A percentile compares a stretch with the other conserved stretches of the same genome.
Conservation (phyloP, 805 yeast genomes). For the Yamadazyma scolyti region DNA sequence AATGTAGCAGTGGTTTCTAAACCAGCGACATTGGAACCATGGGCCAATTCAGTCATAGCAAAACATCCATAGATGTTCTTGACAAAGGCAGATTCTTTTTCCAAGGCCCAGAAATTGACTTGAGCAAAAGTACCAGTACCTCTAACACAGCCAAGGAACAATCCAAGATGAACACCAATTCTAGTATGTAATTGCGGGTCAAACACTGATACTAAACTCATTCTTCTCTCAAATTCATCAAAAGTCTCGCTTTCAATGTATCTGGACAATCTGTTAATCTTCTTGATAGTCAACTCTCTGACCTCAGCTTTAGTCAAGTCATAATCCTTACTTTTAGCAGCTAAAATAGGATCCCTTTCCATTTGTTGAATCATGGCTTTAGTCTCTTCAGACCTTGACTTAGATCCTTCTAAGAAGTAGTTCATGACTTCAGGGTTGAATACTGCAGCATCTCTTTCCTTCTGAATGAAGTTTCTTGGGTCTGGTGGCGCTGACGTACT, state of each 20-base stretch:
- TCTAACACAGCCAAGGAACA: constrained; percentile 74
- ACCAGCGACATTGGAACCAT: constrained; percentile 57
- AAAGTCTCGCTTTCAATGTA: constrained; percentile 53
- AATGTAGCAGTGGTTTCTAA: constrained; percentile 53
- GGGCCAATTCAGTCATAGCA: constrained; percentile 65
- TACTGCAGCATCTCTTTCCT: constrained; percentile 29
- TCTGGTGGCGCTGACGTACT: constrained; percentile 24
- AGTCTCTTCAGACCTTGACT: constrained; percentile 42
- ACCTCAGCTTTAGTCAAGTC: constrained; percentile 55
- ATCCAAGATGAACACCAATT: constrained; percentile 83
- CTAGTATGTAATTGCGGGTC: constrained; percentile 88
- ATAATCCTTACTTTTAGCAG: constrained; percentile 51
- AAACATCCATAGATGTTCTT: constrained; percentile 62
- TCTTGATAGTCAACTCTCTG: constrained; percentile 56
- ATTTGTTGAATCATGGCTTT: constrained; percentile 52
- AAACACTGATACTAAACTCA: constrained; percentile 55
- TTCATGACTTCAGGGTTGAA: constrained; percentile 38
- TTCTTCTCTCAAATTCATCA: constrained; percentile 55
- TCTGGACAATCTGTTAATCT: constrained; percentile 57
- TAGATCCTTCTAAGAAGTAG: constrained; percentile 38
- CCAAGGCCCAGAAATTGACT: constrained; percentile 76
- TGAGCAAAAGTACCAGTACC: constrained; percentile 89
- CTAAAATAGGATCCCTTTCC: constrained; percentile 64
- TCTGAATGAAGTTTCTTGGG: constrained; percentile 26
- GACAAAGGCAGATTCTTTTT: constrained; percentile 57